These are phyloP conservation scores for Cubamyces lactineus DNA, from an alignment of 768 basidiomycete genomes.

Conservation along the genomic window DNA sequence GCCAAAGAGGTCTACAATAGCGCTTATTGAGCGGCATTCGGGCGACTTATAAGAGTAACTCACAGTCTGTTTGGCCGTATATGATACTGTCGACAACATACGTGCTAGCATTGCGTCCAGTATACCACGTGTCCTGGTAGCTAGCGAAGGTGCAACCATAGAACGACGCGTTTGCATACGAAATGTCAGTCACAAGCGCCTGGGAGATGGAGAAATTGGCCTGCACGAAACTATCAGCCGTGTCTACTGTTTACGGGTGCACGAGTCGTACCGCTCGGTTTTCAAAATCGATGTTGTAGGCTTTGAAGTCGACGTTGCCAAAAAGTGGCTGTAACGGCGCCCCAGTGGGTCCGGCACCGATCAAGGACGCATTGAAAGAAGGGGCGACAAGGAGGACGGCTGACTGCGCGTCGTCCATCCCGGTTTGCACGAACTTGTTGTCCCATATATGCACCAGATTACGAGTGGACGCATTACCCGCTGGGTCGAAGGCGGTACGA, in stretches of 20 bases:
- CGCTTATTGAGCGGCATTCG: neutral
- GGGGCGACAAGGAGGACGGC: conserved; percentile 62
- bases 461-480: conserved; percentile 47
- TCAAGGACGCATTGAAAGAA: conserved; percentile 56
- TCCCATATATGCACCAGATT: conserved; percentile 60
- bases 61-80: conserved; percentile 67
- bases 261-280: conserved; percentile 55
- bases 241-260: neutral
- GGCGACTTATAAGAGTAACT: conserved; percentile 22
- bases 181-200: conserved; percentile 64
- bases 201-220: conserved; percentile 63
- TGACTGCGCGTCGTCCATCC: conserved; percentile 59
- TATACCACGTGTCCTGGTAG: conserved; percentile 70
- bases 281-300: conserved; percentile 68
- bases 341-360: conserved; percentile 62
- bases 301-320: conserved; percentile 61
- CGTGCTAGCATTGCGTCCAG: conserved; percentile 59
- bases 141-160: conserved; percentile 64
- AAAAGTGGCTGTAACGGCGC: conserved; percentile 54
- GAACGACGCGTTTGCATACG: conserved; percentile 69
- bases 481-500: conserved; percentile 39
- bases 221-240: conserved; percentile 26
- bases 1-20: conserved; percentile 53
- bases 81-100: conserved; percentile 65
- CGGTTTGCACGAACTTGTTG: conserved; percentile 45